Evolutionary conservation across 108 stramenopile species (phyloP).

Genomic region (Heterococcus sp.): DNA sequence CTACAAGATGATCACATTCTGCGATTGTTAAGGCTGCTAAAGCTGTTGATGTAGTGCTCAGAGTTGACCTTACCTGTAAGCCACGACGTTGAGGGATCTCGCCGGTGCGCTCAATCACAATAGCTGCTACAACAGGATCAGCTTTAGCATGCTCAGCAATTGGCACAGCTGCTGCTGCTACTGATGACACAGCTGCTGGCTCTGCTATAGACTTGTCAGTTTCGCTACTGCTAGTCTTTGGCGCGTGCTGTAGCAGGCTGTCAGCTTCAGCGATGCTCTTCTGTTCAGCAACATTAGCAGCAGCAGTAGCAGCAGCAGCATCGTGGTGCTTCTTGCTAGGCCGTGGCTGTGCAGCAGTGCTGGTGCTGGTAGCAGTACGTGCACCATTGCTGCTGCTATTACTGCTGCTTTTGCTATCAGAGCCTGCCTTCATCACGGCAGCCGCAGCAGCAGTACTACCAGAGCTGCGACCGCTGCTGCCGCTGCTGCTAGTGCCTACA

Average conservation of each 20-base stretch:
- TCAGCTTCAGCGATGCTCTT: neutral
- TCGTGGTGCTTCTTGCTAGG: too few species aligned
- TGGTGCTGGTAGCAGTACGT: neutral
- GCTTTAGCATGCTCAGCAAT: too few species aligned
- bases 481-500: neutral
- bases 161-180: neutral
- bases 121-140: too few species aligned
- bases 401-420: neutral
- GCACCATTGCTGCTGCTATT: neutral
- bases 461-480: neutral
- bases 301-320: too few species aligned
- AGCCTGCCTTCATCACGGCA: neutral
- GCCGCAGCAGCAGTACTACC: neutral
- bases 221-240: too few species aligned
- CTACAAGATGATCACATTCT: too few species aligned
- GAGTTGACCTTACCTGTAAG: too few species aligned
- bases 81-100: too few species aligned
- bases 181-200: neutral
- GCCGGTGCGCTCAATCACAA: too few species aligned
- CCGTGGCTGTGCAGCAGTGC: neutral
- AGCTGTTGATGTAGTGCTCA: too few species aligned
- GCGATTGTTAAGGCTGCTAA: too few species aligned
- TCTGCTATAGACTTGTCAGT: neutral
- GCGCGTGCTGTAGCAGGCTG: neutral
- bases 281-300: too few species aligned